Conservation (phyloP, 768 basidiomycete genomes). For the Phlegmacium glaucopus region DNA sequence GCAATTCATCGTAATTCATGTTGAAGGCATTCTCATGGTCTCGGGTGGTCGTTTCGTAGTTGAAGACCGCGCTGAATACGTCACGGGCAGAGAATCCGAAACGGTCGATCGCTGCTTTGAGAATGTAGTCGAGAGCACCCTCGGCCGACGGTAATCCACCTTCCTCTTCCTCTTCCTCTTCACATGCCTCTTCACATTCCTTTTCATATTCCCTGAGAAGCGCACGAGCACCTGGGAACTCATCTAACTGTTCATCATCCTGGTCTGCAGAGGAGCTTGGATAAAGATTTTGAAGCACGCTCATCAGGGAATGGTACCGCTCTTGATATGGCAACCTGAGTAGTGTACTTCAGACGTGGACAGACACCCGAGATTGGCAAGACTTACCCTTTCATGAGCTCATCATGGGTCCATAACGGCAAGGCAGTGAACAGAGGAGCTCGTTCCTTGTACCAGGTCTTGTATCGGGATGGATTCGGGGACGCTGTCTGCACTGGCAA, state of each 20-base stretch:
- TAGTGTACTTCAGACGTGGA: neutral
- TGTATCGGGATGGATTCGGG: conserved; percentile 3
- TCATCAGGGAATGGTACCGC: neutral
- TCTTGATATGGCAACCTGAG: conserved; percentile 3
- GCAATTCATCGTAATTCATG: neutral
- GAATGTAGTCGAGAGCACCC: conserved; percentile 4
- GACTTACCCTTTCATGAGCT: conserved; percentile 7
- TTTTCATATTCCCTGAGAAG: conserved; percentile 2
- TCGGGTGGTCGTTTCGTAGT: neutral
- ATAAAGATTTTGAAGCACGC: neutral
- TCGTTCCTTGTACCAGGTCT: neutral
- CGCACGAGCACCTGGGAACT: conserved; percentile 2
- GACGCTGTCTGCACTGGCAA: conserved; percentile 4
- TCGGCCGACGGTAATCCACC: neutral
- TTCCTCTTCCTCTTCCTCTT: too few species aligned
- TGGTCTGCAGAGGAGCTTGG: conserved; percentile 1
- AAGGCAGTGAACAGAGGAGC: conserved; percentile 2
- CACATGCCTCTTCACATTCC: too few species aligned
- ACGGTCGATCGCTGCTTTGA: conserved; percentile 4
- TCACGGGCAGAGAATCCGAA: conserved; percentile 6
- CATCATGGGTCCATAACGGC: conserved; percentile 8
- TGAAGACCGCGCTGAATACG: conserved; percentile 2
- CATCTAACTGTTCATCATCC: neutral
- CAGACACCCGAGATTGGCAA: neutral
- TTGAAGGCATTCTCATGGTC: neutral